Evolutionary conservation across 2,329 filamentous ascomycete genomes (phyloP), one percentile per base, ranked within the genome.

Genomic region (Mollisiaceae sp.): DNA sequence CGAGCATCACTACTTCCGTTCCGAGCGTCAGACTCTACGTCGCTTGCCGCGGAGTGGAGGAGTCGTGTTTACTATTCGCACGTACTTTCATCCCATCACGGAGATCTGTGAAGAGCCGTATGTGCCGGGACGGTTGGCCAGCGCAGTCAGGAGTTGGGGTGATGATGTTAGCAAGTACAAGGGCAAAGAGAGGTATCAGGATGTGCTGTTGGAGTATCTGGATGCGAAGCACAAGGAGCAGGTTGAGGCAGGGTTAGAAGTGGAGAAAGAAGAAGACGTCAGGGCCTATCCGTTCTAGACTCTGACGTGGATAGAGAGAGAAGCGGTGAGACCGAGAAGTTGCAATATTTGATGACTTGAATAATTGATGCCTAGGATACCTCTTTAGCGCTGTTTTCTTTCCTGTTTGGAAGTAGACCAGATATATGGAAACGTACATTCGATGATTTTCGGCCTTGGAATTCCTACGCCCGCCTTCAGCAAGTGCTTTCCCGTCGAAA

Each of bases 121-220:
- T 75, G 91, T 96, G 0, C 92, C 92, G 0, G 92, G 92, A 0
- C 78, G 92, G 39, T 76, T 96, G 73, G 92, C 92, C 1, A 92
- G 89, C 71, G 92, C 91, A 5, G 80, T 96, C 4, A 81, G 92
- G 45, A 94, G 91, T 76, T 95, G 92, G 92, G 91, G 89, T 0
- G 87, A 90, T 52, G 89, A 93, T 78, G 91, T 95, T 8, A 85
- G 85, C 18, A 80, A 79, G 70, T 96, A 97, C 75, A 95, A 95
- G 79, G 92, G 93, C 0, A 87, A 83, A 74, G 90, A 92, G 70
- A 86, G 83, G 79, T 96, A 93, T 77, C 85, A 83, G 22, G 86
- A 89, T 32, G 88, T 94, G 0, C 71, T 96, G 74, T 78, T 96
- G 66, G 89, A 92, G 76, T 96, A 89, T 77, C 76, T 96, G 67